Conservation (phyloP, 2,329 filamentous ascomycete species). For the Apiospora sp. region DNA sequence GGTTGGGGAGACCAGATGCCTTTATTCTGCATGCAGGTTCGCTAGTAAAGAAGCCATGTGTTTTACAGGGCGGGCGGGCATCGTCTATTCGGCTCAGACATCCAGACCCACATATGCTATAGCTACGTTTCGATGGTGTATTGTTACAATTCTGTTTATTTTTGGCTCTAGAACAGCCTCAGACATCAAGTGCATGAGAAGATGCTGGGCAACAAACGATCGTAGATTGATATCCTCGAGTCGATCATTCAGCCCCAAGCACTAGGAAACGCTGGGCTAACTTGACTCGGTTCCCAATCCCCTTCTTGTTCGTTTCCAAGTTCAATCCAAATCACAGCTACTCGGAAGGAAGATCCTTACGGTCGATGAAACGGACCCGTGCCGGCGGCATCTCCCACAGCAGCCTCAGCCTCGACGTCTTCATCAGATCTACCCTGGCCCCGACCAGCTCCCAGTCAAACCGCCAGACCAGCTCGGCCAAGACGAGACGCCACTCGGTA, state of each 20-base stretch:
- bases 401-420: neutral
- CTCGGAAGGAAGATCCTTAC: neutral
- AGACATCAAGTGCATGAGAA: no score
- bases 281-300: no score
- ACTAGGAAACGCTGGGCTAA: no score
- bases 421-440: neutral
- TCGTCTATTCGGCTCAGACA: neutral
- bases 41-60: neutral
- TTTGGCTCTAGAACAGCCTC: no score
- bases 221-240: neutral
- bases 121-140: no score
- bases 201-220: no score
- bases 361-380: neutral
- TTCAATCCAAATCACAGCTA: no score
- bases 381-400: neutral
- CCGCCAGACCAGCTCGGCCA: conserved; percentile 42
- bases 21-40: neutral
- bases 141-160: no score
- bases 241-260: neutral
- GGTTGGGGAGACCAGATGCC: neutral
- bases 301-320: no score
- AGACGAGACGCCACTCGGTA: conserved; percentile 44
- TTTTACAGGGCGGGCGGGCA: neutral
- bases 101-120: no score
- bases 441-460: conserved; percentile 37